Percentiles rank a stretch among this genome's conserved stretches.
Conservation (phyloP, 768 basidiomycete genomes). For the Tricholoma saponaceum region DNA sequence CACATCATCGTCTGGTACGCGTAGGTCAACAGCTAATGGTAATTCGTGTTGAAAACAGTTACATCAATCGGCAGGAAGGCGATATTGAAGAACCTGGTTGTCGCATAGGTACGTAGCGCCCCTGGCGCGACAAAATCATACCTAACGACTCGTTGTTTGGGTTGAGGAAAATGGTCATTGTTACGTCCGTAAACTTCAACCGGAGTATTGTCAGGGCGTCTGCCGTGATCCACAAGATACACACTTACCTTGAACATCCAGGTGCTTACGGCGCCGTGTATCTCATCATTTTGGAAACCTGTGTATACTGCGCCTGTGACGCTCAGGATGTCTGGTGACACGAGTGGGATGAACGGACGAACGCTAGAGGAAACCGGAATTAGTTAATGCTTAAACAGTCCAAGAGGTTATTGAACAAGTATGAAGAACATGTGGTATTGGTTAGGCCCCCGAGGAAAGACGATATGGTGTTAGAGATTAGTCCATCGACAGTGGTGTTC, state of each 20-base stretch:
- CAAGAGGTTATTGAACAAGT: constrained; percentile 15
- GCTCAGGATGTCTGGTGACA: constrained; percentile 19
- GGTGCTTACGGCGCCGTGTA: constrained; percentile 20
- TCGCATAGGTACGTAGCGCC: constrained; percentile 22
- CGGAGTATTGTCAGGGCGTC: not conserved
- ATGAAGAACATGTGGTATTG: constrained; percentile 18
- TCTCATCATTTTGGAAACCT: constrained; percentile 20
- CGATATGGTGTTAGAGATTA: constrained; percentile 20
- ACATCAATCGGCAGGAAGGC: constrained; percentile 20
- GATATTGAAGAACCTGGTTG: constrained; percentile 27
- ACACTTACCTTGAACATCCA: constrained; percentile 12
- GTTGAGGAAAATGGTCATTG: constrained; percentile 17
- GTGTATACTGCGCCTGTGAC: constrained; percentile 22
- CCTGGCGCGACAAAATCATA: constrained; percentile 25
- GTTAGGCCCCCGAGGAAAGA: constrained; percentile 16
- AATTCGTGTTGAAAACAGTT: constrained; percentile 19
- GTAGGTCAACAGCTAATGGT: not conserved
- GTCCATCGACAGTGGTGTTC: constrained; percentile 23
- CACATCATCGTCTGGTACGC: no score
- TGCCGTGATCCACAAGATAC: not conserved
- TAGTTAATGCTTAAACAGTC: not conserved
- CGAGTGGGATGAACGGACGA: constrained; percentile 20
- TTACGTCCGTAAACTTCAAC: constrained; percentile 4
- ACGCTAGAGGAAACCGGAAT: constrained; percentile 3
- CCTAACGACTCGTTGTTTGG: constrained; percentile 20